Conservation (phyloP, 2,329 filamentous ascomycete genomes). For the Pyrenophora seminiperda region DNA sequence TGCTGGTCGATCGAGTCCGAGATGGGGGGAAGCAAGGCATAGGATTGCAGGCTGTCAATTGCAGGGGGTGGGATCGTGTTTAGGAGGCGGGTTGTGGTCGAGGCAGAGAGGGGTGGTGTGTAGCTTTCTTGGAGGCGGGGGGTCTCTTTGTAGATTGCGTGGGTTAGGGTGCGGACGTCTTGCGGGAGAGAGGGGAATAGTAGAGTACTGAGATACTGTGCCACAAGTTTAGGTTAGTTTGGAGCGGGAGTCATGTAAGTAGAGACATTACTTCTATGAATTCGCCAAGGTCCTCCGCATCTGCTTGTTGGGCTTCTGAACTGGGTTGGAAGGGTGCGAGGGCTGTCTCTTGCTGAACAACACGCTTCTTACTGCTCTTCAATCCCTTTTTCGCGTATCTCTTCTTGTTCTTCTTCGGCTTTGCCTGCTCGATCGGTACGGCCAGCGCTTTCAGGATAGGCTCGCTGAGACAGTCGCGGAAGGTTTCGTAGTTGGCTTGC, state of each 20-base stretch:
- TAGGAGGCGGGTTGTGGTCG: conserved; percentile 56
- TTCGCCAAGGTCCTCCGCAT: conserved; percentile 73
- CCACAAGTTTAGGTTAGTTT: conserved; percentile 5
- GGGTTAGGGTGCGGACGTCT: conserved; percentile 65
- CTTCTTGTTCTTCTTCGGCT: conserved; percentile 56
- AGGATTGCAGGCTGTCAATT: conserved; percentile 70
- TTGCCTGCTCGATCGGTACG: conserved; percentile 49
- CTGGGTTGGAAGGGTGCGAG: conserved; percentile 24
- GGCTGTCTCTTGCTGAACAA: conserved; percentile 10
- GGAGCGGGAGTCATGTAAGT: too few relatives aligned
- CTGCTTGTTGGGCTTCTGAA: conserved; percentile 27
- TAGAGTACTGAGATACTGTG: conserved; percentile 71
- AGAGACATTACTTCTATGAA: conserved; percentile 77
- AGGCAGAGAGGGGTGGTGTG: conserved; percentile 59
- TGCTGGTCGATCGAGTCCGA: conserved; percentile 47
- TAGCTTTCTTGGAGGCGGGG: conserved; percentile 60
- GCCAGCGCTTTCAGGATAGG: conserved; percentile 68
- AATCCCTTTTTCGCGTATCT: conserved; percentile 39
- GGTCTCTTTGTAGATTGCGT: conserved; percentile 60
- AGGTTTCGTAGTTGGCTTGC: conserved; percentile 66
- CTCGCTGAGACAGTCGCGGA: conserved; percentile 75
- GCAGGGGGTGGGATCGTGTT: conserved; percentile 63
- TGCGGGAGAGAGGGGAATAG: conserved; percentile 69
- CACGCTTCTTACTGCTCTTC: conserved; percentile 32
- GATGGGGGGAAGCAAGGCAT: conserved; percentile 62